Evolutionary conservation across 2,329 filamentous ascomycete genomes (phyloP), one percentile per base, ranked within the genome.

Genomic region (Xylariaceae sp.): DNA sequence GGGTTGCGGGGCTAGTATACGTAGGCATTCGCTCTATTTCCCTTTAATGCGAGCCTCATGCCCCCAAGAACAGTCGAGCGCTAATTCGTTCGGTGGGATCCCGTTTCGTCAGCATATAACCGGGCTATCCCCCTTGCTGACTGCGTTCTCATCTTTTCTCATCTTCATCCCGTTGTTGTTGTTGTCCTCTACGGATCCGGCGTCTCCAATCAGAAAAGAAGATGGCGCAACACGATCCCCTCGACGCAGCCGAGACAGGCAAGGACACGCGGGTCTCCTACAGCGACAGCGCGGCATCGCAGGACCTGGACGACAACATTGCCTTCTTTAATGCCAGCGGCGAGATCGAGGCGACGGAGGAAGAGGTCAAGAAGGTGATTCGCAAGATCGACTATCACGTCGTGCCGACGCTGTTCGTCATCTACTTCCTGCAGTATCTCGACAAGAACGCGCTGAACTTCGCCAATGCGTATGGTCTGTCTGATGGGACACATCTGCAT

Each of bases 361-460:
- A 59, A 9, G 72, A 74, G 59, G 61, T 64, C 53, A 71, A 70
- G 58, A 66, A 61, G 8, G 67, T 70, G 7, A 51, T 73, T 52
- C 67, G 70, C 35, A 73, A 73, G 58, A 71, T 73, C 58, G 71
- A 73, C 61, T 58, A 61, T 48, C 69, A 64, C 15, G 55, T 73
- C 48, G 64, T 73, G n/a, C 64, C 71, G 3, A 61, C 71, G 34
- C 64, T 72, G 34, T 70, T 73, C 62, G 55, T 69, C 37, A 70
- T 70, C 3, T 73, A 73, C 53, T 63, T 72, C 59, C 64, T 73
- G 9, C 71, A 73, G 62, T 73, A 72, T 47, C 67, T 73, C 51
- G 71, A 73, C 60, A 73, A 72, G 69, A 79, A 79, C 66, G 74
- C 75, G 0, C 75, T 80, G 69, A 80, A 79, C 64, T 82, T 81